Base-by-base conservation (phyloP, 1,284 basidiomycete species). In the Paramarasmius palmivorus region DNA sequence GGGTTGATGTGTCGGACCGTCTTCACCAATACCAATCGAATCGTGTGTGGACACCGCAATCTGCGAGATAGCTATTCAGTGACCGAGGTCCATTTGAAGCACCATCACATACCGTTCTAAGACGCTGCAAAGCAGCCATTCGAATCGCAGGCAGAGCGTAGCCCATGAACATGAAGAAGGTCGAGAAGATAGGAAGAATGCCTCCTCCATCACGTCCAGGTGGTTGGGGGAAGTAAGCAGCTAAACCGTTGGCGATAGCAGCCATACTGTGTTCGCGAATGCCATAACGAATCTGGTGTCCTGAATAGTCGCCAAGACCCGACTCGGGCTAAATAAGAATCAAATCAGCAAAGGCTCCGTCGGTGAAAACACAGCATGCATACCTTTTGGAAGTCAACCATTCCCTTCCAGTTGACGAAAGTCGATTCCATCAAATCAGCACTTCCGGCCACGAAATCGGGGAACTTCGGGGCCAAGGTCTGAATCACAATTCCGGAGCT, bases 231-330 rank as follows among this genome's bases (percentile, higher is more conserved):
- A 59, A 84, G 71, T 86, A 88, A 35, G 86, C 85, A 63, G 77
- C 74, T 56, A 88, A 68, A 69, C 86, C 86, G 75, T 88, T 88
- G 68, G 83, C 83, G 67, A 89, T 85, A 58, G 86, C 87, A 61
- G 81, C 82, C 88, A 90, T 90, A 63, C 77, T 86, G 72, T 89
- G 87, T 74, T 90, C 88, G 67, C 88, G 84, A 54, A 90, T 86
- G 81, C 88, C 88, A 71, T 84, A 90, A 54, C 86, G 83, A 68
- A 90, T 78, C 75, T 90, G 88, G 57, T 82, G 81, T 55, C 88
- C 88, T 55, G 75, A 71, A 73, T 85, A 89, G 64, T 73, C 73
- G 50, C 88, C 88, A 48, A 89, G 79, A 49, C 78, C 78, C 52
- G 82, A 84, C 19, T 56, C 56, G 4, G 59, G 63, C 77, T 80